phyloP scores from a whole-genome alignment of 129 eudicot species.

The Sambucus nigra region DNA sequence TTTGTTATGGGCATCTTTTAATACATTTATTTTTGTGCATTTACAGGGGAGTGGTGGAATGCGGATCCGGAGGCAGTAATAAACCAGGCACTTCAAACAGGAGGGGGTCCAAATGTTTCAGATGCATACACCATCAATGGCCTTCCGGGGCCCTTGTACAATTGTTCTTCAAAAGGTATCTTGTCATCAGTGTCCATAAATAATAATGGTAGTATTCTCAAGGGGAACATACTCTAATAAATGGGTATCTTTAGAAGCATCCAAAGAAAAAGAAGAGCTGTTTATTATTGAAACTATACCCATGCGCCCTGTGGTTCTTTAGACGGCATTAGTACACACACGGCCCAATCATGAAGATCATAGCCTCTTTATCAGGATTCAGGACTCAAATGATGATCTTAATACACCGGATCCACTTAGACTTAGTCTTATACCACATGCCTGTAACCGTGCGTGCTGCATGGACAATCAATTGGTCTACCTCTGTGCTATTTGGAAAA shows the following conservation, averaged over 20 bases:
- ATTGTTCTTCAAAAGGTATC: slow-evolving; percentile 24
- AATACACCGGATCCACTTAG: background rate
- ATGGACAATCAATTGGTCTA: too few species aligned
- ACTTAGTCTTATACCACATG: background rate
- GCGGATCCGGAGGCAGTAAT: slow-evolving; percentile 24
- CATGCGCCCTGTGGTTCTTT: background rate
- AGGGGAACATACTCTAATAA: background rate
- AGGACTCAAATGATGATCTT: background rate
- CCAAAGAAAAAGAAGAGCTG: background rate
- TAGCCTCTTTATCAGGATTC: background rate
- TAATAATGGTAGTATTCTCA: background rate
- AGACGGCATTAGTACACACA: background rate
- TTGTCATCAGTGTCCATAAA: background rate
- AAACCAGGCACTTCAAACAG: slow-evolving; percentile 23
- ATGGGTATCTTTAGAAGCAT: background rate
- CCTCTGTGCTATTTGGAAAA: too few species aligned
- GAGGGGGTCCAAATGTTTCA: slow-evolving; percentile 28
- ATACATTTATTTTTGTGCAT: too few species aligned
- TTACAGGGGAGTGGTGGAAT: slow-evolving; percentile 29
- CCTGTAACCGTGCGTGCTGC: background rate
- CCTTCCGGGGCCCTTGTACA: slow-evolving; percentile 24
- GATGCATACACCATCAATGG: slow-evolving; percentile 29
- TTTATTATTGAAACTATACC: background rate
- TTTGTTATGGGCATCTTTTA: too few species aligned
- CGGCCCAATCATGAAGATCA: background rate